Conservation (phyloP, 2,329 filamentous ascomycete genomes). For the Pseudogymnoascus sp. region DNA sequence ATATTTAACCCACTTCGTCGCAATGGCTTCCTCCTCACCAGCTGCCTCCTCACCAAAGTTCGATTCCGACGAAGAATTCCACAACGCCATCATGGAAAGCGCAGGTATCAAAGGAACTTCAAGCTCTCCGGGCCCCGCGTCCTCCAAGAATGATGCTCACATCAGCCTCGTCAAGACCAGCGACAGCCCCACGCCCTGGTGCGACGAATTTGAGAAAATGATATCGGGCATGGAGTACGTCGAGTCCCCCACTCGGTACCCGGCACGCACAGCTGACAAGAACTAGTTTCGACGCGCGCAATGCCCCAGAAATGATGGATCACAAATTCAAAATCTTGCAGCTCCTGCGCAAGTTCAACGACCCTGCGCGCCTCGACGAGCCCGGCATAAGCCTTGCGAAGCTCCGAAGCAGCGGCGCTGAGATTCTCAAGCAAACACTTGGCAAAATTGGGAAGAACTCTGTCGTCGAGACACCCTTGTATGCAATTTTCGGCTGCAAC, state of each 20-base stretch:
- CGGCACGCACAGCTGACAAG: background rate
- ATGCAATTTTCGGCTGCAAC: slow-evolving; percentile 21
- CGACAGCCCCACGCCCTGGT: slow-evolving; percentile 12
- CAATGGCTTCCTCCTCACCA: slow-evolving; percentile 1
- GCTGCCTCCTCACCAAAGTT: slow-evolving; percentile 1
- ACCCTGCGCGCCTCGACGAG: slow-evolving; percentile 13
- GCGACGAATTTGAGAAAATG: slow-evolving; percentile 22
- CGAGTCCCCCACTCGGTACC: background rate
- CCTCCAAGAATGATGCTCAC: background rate
- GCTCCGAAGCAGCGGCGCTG: slow-evolving; percentile 16
- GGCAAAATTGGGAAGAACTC: slow-evolving; percentile 16
- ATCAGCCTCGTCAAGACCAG: slow-evolving; percentile 9
- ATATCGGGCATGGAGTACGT: slow-evolving; percentile 21
- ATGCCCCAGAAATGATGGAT: slow-evolving; percentile 11
- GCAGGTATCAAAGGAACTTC: background rate
- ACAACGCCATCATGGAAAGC: slow-evolving; percentile 1
- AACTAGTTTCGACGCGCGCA: slow-evolving; percentile 7
- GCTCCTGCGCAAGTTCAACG: slow-evolving; percentile 18
- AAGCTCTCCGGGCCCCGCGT: background rate
- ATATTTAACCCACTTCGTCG: background rate
- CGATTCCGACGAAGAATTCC: slow-evolving; percentile 3
- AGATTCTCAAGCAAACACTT: slow-evolving; percentile 15
- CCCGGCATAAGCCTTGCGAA: slow-evolving; percentile 15
- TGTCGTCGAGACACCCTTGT: slow-evolving; percentile 20
- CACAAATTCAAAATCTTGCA: slow-evolving; percentile 13